phyloP scores from a whole-genome alignment of 1,284 basidiomycete species.

The Volvariella volvacea region DNA sequence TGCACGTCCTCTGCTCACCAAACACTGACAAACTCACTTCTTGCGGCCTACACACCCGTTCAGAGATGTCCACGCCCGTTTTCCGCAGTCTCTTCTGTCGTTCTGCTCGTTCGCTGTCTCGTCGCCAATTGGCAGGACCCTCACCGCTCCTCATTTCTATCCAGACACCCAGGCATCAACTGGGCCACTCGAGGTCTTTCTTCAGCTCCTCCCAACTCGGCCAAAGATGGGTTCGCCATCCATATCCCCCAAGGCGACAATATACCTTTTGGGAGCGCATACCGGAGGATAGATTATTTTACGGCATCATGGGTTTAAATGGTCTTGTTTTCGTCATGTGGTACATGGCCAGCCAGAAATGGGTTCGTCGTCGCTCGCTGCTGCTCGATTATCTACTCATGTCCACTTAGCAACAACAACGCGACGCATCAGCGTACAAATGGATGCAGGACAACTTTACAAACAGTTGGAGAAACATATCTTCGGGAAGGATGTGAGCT shows the following conservation, averaged over 20 bases:
- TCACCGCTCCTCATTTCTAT: no score
- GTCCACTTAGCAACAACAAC: constrained; percentile 23
- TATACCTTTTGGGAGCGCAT: constrained; percentile 28
- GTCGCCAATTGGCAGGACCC: no score
- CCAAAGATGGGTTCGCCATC: constrained; percentile 6
- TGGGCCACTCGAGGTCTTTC: neutral
- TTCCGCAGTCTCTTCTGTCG: no score
- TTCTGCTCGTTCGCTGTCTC: no score
- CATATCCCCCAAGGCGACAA: constrained; percentile 10
- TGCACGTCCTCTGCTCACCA: no score
- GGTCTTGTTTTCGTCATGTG: constrained; percentile 34
- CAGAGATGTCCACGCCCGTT: no score
- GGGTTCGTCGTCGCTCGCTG: constrained; percentile 18
- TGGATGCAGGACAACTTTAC: constrained; percentile 72
- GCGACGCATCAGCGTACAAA: constrained; percentile 42
- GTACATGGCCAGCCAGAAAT: constrained; percentile 29
- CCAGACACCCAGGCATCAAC: neutral
- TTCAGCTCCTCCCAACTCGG: neutral
- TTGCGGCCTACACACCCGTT: no score
- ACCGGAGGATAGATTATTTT: constrained; percentile 32
- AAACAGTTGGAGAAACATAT: constrained; percentile 56
- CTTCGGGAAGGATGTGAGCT: constrained; percentile 58
- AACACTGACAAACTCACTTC: no score
- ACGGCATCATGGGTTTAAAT: constrained; percentile 34
- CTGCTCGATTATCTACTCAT: neutral